Percentiles rank a stretch among this genome's conserved stretches.
phyloP scores from a whole-genome alignment of 139 green algal species.

The Ettlia oleoabundans region DNA sequence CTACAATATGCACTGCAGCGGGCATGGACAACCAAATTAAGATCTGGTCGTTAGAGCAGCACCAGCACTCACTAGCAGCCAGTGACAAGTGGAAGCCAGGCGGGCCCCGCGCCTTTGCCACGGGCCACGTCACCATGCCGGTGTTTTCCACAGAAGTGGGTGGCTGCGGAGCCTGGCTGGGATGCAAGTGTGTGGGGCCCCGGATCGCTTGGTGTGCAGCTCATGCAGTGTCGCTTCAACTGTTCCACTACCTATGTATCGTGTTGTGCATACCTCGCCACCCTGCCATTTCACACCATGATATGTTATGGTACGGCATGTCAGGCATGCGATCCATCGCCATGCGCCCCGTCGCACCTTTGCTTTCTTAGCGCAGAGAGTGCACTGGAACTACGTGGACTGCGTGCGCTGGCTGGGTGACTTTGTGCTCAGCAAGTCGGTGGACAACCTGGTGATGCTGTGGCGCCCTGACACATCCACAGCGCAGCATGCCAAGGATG shows the following conservation, averaged over 20 bases:
- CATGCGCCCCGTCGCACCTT: no score
- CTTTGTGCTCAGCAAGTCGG: constrained; percentile 73
- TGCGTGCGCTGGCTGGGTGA: constrained; percentile 83
- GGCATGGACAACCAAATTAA: constrained; percentile 84
- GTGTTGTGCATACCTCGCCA: neutral
- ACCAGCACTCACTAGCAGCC: constrained; percentile 26
- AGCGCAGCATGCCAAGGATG: constrained; percentile 2
- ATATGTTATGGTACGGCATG: no score
- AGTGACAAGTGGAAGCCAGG: constrained; percentile 25
- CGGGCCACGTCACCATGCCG: constrained; percentile 38
- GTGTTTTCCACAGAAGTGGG: constrained; percentile 45
- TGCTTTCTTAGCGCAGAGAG: no score
- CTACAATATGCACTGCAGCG: neutral
- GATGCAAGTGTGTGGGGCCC: neutral
- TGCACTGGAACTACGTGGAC: constrained; percentile 86
- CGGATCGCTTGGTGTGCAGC: neutral
- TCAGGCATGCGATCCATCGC: no score
- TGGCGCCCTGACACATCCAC: constrained; percentile 43
- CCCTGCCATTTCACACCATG: no score
- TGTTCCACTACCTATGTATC: neutral
- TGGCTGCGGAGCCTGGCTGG: neutral
- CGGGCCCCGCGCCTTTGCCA: constrained; percentile 27
- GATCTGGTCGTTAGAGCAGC: constrained; percentile 61
- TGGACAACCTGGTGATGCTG: constrained; percentile 63
- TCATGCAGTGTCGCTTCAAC: neutral